Evolutionary conservation across 2,329 filamentous ascomycete species (phyloP).

Genomic region (Trichoderma sp.): DNA sequence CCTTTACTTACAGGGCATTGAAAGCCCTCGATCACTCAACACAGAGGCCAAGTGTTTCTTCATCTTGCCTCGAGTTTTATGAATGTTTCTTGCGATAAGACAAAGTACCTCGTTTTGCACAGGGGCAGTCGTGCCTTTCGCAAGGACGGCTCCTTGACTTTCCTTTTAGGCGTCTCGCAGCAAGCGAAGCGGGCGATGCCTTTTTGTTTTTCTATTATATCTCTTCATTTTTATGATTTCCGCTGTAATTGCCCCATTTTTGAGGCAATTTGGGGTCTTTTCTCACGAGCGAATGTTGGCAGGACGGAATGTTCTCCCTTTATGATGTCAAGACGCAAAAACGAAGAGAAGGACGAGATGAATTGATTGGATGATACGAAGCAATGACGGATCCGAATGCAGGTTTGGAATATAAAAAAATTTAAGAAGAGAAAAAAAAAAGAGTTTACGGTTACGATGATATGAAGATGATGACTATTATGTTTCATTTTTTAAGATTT

Average conservation of each 20-base stretch:
- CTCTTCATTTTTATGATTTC: neutral
- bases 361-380: neutral
- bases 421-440: neutral
- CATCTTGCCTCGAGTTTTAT: neutral
- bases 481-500: neutral
- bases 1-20: neutral
- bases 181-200: conserved; percentile 8
- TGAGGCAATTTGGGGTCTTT: neutral
- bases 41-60: neutral
- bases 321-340: neutral
- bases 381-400: neutral
- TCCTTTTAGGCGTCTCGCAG: conserved; percentile 14
- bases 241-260: neutral
- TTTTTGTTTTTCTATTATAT: neutral
- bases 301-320: neutral
- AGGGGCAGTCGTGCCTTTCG: conserved; percentile 8
- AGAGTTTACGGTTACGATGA: conserved; percentile 20
- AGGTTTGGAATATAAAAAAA: neutral
- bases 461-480: conserved; percentile 12
- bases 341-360: neutral
- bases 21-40: neutral
- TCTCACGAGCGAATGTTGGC: neutral
- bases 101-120: conserved; percentile 3
- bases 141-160: conserved; percentile 16
- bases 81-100: neutral